phyloP scores from a whole-genome alignment of 257 asterid species.

The Scutellaria barbata region DNA sequence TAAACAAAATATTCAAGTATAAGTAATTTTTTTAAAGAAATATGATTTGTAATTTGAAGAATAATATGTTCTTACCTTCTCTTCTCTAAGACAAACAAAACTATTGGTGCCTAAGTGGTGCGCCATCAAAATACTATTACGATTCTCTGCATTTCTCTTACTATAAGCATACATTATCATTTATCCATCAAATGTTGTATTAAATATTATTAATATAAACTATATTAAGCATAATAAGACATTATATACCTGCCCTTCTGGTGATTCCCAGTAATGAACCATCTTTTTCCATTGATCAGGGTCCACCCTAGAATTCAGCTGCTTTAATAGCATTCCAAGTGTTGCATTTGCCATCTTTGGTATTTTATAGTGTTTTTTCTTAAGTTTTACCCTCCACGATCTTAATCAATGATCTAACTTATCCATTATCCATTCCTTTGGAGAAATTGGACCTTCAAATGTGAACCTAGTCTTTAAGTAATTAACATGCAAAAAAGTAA shows the following conservation, averaged over 20 bases:
- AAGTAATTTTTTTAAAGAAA: background rate
- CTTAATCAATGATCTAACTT: too few relatives aligned
- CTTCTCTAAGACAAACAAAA: background rate
- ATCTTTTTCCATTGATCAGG: background rate
- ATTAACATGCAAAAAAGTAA: too few relatives aligned
- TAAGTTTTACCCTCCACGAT: background rate
- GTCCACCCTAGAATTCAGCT: background rate
- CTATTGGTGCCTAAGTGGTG: conserved; percentile 8
- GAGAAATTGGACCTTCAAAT: too few relatives aligned
- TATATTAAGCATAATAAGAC: background rate
- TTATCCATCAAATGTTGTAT: background rate
- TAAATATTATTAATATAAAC: background rate
- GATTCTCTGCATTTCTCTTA: background rate
- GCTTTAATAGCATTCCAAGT: background rate
- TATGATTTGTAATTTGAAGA: background rate
- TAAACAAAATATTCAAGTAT: background rate
- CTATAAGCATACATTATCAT: background rate
- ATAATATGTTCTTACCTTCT: background rate
- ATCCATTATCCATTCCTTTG: too few relatives aligned
- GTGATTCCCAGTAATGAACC: background rate
- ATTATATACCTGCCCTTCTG: background rate
- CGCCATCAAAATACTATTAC: background rate
- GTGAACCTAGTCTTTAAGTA: too few relatives aligned
- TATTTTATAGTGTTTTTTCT: background rate
- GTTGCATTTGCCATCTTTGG: background rate